A percentile compares a stretch with the other conserved stretches of the same genome.
These are phyloP conservation scores for Xylaria acuta DNA, from an alignment of 495 filamentous ascomycete genomes.

Conservation along the genomic window DNA sequence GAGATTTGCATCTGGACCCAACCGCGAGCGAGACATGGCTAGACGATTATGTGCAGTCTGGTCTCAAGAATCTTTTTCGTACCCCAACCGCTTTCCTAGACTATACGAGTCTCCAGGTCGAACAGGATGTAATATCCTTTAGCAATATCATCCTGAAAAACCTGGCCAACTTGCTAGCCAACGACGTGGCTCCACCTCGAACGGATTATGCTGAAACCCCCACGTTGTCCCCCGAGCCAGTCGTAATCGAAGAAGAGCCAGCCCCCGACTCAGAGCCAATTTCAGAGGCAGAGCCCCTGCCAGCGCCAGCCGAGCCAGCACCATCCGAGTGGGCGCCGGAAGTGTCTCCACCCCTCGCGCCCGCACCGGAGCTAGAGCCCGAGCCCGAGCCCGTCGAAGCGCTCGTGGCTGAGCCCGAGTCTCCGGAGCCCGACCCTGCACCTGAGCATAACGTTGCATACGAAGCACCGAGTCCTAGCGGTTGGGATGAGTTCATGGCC, in stretches of 20 bases:
- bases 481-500: background rate
- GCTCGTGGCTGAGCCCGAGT: background rate
- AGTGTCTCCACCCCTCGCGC: background rate
- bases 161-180: slow-evolving; percentile 12
- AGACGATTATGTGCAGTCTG: slow-evolving; percentile 26
- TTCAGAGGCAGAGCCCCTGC: background rate
- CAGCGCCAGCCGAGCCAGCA: background rate
- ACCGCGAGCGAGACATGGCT: slow-evolving; percentile 34
- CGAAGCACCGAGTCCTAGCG: background rate
- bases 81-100: slow-evolving; percentile 20
- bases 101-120: slow-evolving; percentile 1
- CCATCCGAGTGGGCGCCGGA: background rate
- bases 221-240: background rate
- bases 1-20: slow-evolving; percentile 29
- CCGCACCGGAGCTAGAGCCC: background rate
- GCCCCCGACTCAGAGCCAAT: background rate
- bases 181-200: background rate
- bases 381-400: background rate
- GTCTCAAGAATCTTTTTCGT: slow-evolving; percentile 24
- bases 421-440: background rate
- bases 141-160: slow-evolving; percentile 25
- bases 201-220: background rate
- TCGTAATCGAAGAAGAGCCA: background rate
- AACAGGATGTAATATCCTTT: slow-evolving; percentile 16
- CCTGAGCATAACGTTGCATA: background rate